phyloP scores from a whole-genome alignment of 1,284 basidiomycete species.

The Golubevia pallescens region DNA sequence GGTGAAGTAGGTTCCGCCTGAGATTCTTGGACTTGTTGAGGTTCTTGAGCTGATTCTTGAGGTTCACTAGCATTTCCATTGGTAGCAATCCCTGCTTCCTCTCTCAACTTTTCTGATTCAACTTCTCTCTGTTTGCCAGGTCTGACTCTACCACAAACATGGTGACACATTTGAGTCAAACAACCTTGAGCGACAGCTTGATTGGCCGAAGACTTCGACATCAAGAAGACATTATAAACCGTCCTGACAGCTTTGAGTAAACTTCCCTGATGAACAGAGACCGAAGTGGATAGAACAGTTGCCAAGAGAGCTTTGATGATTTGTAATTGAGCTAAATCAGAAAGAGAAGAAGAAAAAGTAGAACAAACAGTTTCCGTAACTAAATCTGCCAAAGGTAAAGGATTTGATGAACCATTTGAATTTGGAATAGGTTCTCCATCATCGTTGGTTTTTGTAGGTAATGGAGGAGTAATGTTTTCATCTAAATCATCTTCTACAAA shows the following conservation, averaged over 20 bases:
- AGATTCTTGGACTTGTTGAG: neutral
- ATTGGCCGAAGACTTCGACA: constrained; percentile 50
- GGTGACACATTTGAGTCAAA: constrained; percentile 58
- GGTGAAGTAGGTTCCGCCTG: constrained; percentile 4
- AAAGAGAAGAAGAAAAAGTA: constrained; percentile 23
- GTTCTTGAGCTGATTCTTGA: constrained; percentile 1
- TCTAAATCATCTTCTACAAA: constrained; percentile 46
- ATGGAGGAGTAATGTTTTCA: neutral
- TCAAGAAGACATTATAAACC: constrained; percentile 61
- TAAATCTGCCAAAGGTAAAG: constrained; percentile 45
- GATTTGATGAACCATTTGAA: constrained; percentile 11
- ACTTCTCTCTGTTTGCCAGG: neutral
- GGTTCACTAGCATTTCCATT: neutral
- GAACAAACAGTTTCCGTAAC: constrained; percentile 63
- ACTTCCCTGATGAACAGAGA: constrained; percentile 58
- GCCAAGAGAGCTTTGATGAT: constrained; percentile 63
- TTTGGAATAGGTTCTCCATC: constrained; percentile 13
- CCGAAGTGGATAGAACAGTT: constrained; percentile 48
- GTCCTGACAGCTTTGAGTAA: constrained; percentile 58
- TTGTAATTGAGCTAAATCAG: constrained; percentile 37
- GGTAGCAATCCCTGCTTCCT: neutral
- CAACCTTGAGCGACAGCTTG: constrained; percentile 61
- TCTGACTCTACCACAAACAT: constrained; percentile 54
- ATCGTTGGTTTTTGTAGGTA: constrained; percentile 1
- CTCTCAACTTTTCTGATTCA: too few relatives aligned